These are phyloP conservation scores for Cenchrus americanus DNA, from an alignment of 176 grass and related monocot species.

Conservation along the genomic window DNA sequence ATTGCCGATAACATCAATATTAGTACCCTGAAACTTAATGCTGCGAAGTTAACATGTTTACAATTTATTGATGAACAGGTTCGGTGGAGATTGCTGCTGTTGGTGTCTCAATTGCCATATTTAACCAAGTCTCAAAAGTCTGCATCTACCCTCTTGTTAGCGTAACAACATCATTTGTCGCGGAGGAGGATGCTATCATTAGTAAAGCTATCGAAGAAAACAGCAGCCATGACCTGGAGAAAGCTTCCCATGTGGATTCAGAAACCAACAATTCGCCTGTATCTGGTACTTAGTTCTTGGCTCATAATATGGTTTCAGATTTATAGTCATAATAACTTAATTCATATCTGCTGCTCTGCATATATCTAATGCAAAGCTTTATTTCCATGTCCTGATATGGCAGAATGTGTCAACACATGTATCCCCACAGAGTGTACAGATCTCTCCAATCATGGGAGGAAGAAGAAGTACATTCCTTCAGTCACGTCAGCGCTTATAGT, in stretches of 20 bases:
- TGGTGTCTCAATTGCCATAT: conserved; percentile 94
- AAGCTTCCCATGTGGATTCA: conserved; percentile 48
- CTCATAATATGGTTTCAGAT: conserved; percentile 14
- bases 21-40: conserved; percentile 17
- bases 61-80: conserved; percentile 45
- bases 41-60: neutral
- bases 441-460: conserved; percentile 42
- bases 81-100: conserved; percentile 86
- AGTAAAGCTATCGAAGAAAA: conserved; percentile 56
- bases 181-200: conserved; percentile 98
- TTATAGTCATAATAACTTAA: neutral
- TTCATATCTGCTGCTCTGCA: neutral
- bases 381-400: conserved; percentile 60
- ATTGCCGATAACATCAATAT: neutral
- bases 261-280: conserved; percentile 28
- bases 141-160: conserved; percentile 97
- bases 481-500: conserved; percentile 88
- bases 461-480: conserved; percentile 88
- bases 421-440: conserved; percentile 44
- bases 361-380: neutral
- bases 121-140: conserved; percentile 96
- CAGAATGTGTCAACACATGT: conserved; percentile 43
- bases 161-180: conserved; percentile 94
- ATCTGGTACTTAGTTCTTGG: conserved; percentile 45
- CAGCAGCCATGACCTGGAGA: conserved; percentile 67